phyloP scores from a whole-genome alignment of 306 rosid species.

The Malus orientalis region DNA sequence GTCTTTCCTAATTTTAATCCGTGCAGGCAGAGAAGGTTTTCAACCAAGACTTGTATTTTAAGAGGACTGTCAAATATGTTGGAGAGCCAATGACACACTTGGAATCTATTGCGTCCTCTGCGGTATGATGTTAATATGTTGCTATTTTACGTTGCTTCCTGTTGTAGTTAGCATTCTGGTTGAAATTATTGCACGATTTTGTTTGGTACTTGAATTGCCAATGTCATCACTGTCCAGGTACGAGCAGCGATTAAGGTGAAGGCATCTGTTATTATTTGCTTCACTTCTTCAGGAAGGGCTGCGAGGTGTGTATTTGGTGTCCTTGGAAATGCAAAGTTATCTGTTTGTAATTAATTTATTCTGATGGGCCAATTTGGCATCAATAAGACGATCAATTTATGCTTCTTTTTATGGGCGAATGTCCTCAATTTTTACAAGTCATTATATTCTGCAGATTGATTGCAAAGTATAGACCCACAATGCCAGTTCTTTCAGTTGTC shows the following conservation, averaged over 20 bases:
- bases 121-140: constrained; percentile 36
- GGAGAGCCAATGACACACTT: constrained; percentile 99
- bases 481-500: constrained; percentile 91
- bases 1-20: constrained; percentile 10
- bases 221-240: constrained; percentile 48
- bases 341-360: background rate
- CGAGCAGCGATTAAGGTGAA: constrained; percentile 99
- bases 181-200: background rate
- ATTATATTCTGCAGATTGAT: constrained; percentile 55
- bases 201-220: constrained; percentile 4
- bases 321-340: background rate
- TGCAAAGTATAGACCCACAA: constrained; percentile 88
- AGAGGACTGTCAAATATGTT: constrained; percentile 78
- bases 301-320: constrained; percentile 53
- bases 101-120: constrained; percentile 99
- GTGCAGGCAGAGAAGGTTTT: constrained; percentile 96
- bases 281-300: constrained; percentile 98
- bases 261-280: constrained; percentile 89
- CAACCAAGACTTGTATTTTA: constrained; percentile 92
- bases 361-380: background rate
- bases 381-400: background rate
- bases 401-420: background rate
- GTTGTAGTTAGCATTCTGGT: constrained; percentile 1
- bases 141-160: background rate
- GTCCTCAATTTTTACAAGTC: background rate